phyloP scores from a whole-genome alignment of 1,139 yeast species.

The Geotrichum phurueaensis region DNA sequence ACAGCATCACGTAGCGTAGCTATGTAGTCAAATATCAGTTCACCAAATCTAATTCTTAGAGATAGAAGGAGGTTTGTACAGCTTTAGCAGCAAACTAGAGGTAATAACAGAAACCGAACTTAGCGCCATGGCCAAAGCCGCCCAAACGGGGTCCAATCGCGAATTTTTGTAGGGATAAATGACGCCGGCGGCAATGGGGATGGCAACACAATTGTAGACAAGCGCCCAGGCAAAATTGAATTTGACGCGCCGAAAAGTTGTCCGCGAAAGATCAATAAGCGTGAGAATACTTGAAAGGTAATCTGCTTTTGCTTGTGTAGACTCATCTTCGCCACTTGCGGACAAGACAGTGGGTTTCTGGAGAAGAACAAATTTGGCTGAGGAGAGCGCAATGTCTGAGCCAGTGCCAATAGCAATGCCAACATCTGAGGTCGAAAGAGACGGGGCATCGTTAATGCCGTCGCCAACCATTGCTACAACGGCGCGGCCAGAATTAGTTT shows the following conservation, averaged over 20 bases:
- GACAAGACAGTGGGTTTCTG: slow-evolving; percentile 15
- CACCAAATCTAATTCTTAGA: not conserved
- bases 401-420: slow-evolving; percentile 93
- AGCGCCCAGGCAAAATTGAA: slow-evolving; percentile 83
- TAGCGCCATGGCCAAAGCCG: slow-evolving; percentile 82
- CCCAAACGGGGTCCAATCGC: slow-evolving; percentile 77
- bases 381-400: slow-evolving; percentile 87
- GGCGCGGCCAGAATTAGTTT: slow-evolving; percentile 27
- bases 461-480: slow-evolving; percentile 74
- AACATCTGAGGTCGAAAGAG: slow-evolving; percentile 76
- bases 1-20: not conserved
- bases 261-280: slow-evolving; percentile 63
- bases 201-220: slow-evolving; percentile 74
- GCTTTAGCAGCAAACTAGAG: slow-evolving; percentile 57
- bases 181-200: slow-evolving; percentile 91
- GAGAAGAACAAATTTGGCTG: slow-evolving; percentile 81
- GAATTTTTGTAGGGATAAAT: slow-evolving; percentile 68
- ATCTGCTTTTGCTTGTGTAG: slow-evolving; percentile 16
- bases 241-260: slow-evolving; percentile 67
- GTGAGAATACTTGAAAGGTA: slow-evolving; percentile 48
- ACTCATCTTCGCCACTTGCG: not conserved
- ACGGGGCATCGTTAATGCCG: slow-evolving; percentile 95
- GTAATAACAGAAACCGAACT: slow-evolving; percentile 83
- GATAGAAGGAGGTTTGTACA: slow-evolving; percentile 27
- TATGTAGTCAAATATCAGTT: not conserved